These are phyloP conservation scores for Debaryomyces nepalensis DNA, from an alignment of 1,139 yeast genomes.

Conservation along the genomic window DNA sequence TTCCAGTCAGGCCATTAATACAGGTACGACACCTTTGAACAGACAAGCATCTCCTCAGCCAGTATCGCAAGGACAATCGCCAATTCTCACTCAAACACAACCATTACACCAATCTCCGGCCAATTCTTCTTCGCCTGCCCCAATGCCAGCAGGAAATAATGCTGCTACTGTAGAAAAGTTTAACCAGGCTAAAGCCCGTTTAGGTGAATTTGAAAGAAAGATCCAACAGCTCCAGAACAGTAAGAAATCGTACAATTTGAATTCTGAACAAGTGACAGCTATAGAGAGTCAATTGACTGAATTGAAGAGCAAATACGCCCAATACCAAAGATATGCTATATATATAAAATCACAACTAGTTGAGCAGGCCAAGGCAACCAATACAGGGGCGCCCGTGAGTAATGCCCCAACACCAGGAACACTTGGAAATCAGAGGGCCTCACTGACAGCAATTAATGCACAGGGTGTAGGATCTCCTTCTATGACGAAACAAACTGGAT, in stretches of 20 bases:
- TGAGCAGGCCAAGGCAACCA: slow-evolving; percentile 35
- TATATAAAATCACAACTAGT: slow-evolving; percentile 45
- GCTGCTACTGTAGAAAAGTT: slow-evolving; percentile 46
- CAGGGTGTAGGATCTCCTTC: slow-evolving; percentile 8
- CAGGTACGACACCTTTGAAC: not conserved
- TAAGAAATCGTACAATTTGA: slow-evolving; percentile 28
- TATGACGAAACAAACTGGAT: slow-evolving; percentile 9
- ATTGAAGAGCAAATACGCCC: slow-evolving; percentile 38
- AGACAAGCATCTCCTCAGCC: slow-evolving; percentile 8
- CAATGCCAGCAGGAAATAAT: slow-evolving; percentile 14
- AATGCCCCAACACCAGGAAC: slow-evolving; percentile 10
- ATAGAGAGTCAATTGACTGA: slow-evolving; percentile 44
- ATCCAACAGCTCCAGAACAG: slow-evolving; percentile 32
- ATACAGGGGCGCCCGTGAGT: slow-evolving; percentile 9
- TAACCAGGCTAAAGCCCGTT: slow-evolving; percentile 43
- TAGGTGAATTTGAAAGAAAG: slow-evolving; percentile 50
- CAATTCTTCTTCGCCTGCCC: slow-evolving; percentile 23
- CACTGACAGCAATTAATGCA: not conserved
- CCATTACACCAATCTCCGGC: slow-evolving; percentile 14
- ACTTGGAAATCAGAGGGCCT: slow-evolving; percentile 5
- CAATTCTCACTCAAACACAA: slow-evolving; percentile 10
- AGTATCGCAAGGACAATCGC: slow-evolving; percentile 13
- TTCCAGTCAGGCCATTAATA: not conserved
- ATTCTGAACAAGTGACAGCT: slow-evolving; percentile 35
- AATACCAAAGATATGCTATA: slow-evolving; percentile 44